Conservation (phyloP, 2,329 filamentous ascomycete genomes). For the Ceratocystis papillata region DNA sequence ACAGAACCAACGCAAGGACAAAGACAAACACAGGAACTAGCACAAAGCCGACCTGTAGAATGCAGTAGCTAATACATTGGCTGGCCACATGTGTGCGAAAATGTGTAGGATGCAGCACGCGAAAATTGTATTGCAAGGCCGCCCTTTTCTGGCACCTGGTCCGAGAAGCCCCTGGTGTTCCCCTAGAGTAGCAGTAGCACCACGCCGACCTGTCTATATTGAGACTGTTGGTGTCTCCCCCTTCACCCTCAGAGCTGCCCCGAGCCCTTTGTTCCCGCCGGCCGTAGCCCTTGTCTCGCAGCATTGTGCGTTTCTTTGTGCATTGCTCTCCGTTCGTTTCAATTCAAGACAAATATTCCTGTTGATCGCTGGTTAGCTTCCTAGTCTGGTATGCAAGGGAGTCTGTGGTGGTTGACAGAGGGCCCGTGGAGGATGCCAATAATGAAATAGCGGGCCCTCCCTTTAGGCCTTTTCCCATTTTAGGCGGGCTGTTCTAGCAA, state of each 20-base stretch:
- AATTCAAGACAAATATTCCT: slow-evolving; percentile 3
- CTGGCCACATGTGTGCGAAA: neutral
- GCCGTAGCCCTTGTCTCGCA: too few species aligned
- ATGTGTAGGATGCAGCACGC: neutral
- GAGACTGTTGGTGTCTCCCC: too few species aligned
- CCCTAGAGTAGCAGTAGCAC: neutral
- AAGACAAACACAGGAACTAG: neutral
- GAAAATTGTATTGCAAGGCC: neutral
- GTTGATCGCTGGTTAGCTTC: neutral
- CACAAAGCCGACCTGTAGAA: neutral
- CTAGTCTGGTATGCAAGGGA: slow-evolving; percentile 8
- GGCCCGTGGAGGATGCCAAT: slow-evolving; percentile 1
- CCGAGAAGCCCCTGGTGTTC: neutral
- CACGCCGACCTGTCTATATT: neutral
- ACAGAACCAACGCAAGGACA: too few species aligned
- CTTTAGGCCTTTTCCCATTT: neutral
- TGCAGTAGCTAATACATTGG: slow-evolving; percentile 10
- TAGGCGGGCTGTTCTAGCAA: neutral
- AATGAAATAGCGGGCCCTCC: neutral
- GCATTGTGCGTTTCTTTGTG: too few species aligned
- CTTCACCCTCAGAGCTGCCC: too few species aligned
- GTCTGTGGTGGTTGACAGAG: neutral
- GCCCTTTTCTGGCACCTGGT: neutral
- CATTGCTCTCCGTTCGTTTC: neutral
- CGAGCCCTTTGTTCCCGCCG: too few species aligned